phyloP scores from a whole-genome alignment of 2,329 filamentous ascomycete genomes.

The Fusarium drepaniforme region DNA sequence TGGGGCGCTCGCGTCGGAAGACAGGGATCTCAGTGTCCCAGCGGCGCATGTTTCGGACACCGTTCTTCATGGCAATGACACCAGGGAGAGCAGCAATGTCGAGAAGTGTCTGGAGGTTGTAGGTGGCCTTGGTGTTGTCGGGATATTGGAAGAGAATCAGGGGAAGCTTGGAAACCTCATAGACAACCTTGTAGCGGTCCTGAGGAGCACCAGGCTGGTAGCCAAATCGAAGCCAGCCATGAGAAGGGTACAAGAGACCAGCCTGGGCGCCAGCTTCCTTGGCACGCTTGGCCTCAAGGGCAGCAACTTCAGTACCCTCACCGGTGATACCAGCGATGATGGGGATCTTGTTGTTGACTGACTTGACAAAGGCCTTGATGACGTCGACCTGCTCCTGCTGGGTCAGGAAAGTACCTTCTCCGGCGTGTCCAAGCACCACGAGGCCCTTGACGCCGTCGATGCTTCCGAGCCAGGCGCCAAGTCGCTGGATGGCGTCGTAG shows the following conservation, averaged over 20 bases:
- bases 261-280: slow-evolving; percentile 63
- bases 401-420: slow-evolving; percentile 66
- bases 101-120: slow-evolving; percentile 63
- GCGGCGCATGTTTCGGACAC: slow-evolving; percentile 67
- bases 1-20: slow-evolving; percentile 60
- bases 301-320: slow-evolving; percentile 65
- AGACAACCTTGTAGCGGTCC: slow-evolving; percentile 63
- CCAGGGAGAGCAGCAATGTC: slow-evolving; percentile 65
- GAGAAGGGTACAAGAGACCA: slow-evolving; percentile 64
- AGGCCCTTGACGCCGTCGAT: slow-evolving; percentile 64
- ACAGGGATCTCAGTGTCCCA: slow-evolving; percentile 68
- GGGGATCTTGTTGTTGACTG: slow-evolving; percentile 61
- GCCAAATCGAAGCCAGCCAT: slow-evolving; percentile 67
- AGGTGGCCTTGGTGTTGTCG: slow-evolving; percentile 65
- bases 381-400: slow-evolving; percentile 61
- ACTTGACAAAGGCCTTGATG: slow-evolving; percentile 65
- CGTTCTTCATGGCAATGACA: slow-evolving; percentile 69
- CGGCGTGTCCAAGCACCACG: slow-evolving; percentile 66
- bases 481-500: slow-evolving; percentile 64
- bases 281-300: slow-evolving; percentile 63
- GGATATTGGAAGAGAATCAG: slow-evolving; percentile 67
- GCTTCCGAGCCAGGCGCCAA: slow-evolving; percentile 65
- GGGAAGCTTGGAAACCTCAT: slow-evolving; percentile 61
- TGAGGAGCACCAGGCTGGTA: slow-evolving; percentile 65
- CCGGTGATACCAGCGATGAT: slow-evolving; percentile 66